Evolutionary conservation across 495 filamentous ascomycete genomes (phyloP).

Genomic region (Chaetomium fimeti): DNA sequence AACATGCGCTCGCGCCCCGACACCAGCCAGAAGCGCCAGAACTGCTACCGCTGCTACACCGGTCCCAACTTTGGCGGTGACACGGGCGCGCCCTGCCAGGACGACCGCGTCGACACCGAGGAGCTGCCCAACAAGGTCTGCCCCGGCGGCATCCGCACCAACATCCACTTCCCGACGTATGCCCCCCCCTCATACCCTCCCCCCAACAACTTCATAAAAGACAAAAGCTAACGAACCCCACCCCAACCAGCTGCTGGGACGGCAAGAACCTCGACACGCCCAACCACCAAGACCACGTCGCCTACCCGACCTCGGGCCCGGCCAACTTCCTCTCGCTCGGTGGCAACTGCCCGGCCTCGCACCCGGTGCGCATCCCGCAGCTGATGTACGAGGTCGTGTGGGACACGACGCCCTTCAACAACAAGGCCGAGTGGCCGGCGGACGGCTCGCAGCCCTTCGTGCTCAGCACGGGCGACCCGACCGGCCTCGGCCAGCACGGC

Average conservation of each 20-base stretch:
- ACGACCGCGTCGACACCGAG: conserved; percentile 42
- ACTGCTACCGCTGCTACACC: conserved; percentile 53
- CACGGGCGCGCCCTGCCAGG: conserved; percentile 44
- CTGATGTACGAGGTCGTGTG: conserved; percentile 55
- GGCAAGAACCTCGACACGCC: conserved; percentile 54
- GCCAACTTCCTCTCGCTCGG: conserved; percentile 48
- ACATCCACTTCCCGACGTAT: conserved; percentile 54
- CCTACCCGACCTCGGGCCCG: conserved; percentile 46
- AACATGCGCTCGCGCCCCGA: conserved; percentile 41
- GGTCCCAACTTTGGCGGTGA: conserved; percentile 52
- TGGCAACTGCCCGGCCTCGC: conserved; percentile 48
- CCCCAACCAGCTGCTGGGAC: conserved; percentile 49
- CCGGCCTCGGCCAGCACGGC: conserved; percentile 48
- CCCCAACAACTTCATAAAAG: background rate
- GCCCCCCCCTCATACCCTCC: background rate
- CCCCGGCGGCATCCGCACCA: conserved; percentile 51
- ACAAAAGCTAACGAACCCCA: background rate
- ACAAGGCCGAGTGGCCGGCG: conserved; percentile 45
- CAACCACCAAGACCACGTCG: conserved; percentile 53
- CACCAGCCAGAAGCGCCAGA: conserved; percentile 42
- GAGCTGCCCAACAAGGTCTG: conserved; percentile 43
- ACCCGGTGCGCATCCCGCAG: conserved; percentile 51
- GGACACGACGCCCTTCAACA: conserved; percentile 51
- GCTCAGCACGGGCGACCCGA: conserved; percentile 46
- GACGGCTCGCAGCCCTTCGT: conserved; percentile 52